Conservation (phyloP, 2,329 filamentous ascomycete genomes). For the Hypoxylon rubiginosum region DNA sequence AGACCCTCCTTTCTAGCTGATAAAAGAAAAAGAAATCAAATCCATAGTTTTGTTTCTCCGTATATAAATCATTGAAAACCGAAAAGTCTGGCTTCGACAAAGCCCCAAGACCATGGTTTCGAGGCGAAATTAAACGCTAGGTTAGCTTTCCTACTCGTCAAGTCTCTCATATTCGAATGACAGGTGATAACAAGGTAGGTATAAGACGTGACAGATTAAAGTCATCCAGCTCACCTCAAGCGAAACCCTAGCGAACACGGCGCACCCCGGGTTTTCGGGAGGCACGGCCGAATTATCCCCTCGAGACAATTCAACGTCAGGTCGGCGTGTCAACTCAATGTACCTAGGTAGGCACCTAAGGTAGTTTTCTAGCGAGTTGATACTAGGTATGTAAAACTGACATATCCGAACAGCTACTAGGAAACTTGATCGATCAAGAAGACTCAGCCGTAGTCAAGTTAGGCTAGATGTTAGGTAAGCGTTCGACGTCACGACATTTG, state of each 20-base stretch:
- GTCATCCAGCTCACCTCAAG: constrained; percentile 35
- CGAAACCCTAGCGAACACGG: constrained; percentile 22
- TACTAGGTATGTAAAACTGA: neutral
- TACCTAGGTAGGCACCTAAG: too few relatives aligned
- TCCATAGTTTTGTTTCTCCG: constrained; percentile 33
- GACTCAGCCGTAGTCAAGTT: neutral
- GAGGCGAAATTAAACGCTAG: constrained; percentile 24
- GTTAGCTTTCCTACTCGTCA: constrained; percentile 33
- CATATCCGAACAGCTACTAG: neutral
- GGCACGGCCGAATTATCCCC: neutral
- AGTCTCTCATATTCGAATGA: constrained; percentile 32
- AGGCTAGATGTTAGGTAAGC: neutral
- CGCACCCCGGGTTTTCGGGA: constrained; percentile 10
- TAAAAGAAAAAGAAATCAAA: too few relatives aligned
- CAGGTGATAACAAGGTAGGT: constrained; percentile 38
- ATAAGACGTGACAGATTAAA: constrained; percentile 37
- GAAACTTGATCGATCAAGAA: neutral
- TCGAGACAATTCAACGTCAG: neutral
- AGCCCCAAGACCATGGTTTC: constrained; percentile 20
- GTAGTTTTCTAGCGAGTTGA: neutral
- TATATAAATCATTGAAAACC: constrained; percentile 33
- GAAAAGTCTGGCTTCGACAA: constrained; percentile 28
- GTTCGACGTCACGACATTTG: neutral
- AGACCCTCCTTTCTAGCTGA: too few relatives aligned
- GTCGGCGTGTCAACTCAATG: neutral